Percentiles rank a stretch among this genome's conserved stretches.
Evolutionary conservation across 1,139 yeast species (phyloP).

Genomic region (Petasospora fabianii): DNA sequence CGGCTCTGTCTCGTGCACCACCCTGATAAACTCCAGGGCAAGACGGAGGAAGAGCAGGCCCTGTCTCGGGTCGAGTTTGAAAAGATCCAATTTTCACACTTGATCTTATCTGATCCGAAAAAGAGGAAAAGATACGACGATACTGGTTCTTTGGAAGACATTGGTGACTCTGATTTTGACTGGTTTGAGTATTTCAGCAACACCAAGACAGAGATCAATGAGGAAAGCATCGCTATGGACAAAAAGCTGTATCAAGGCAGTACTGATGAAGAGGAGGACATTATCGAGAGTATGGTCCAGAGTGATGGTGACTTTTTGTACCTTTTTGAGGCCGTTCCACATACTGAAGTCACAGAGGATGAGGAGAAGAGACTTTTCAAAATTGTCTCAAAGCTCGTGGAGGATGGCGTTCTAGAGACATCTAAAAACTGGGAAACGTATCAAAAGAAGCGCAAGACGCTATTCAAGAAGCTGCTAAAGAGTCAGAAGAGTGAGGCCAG

Average conservation of each 20-base stretch:
- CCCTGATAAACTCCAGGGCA: constrained; percentile 68
- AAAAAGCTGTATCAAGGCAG: constrained; percentile 59
- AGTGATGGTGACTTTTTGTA: constrained; percentile 67
- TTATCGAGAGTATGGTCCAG: constrained; percentile 52
- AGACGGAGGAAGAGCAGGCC: constrained; percentile 31
- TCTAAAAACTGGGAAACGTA: constrained; percentile 53
- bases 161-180: constrained; percentile 39
- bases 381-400: constrained; percentile 45
- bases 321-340: constrained; percentile 74
- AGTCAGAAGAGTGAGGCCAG: constrained; percentile 52
- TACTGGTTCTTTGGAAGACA: constrained; percentile 61
- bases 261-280: constrained; percentile 64
- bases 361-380: constrained; percentile 59
- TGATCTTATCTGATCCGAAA: constrained; percentile 57
- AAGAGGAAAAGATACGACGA: constrained; percentile 58
- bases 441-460: constrained; percentile 41
- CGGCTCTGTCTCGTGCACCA: constrained; percentile 66
- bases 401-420: constrained; percentile 33
- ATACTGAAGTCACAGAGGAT: constrained; percentile 58
- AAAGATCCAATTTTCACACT: constrained; percentile 70
- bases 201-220: constrained; percentile 56
- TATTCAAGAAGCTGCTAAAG: constrained; percentile 40
- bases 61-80: constrained; percentile 53
- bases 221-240: constrained; percentile 74
- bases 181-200: constrained; percentile 67